Evolutionary conservation across 768 basidiomycete species (phyloP).

Genomic region (Termitomyces sp.): DNA sequence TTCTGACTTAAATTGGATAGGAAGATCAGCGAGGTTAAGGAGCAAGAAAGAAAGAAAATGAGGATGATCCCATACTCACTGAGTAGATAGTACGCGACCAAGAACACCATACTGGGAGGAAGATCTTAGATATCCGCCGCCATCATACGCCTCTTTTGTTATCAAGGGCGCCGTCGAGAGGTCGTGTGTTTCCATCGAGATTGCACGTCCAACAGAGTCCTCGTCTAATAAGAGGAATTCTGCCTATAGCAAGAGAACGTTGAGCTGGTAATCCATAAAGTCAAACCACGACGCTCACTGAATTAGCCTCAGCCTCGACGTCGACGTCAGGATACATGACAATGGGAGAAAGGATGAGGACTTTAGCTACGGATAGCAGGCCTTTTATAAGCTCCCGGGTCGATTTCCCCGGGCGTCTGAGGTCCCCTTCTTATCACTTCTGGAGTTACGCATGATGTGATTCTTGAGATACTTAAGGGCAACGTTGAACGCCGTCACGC

Average conservation of each 20-base stretch:
- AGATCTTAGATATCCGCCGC: slow-evolving; percentile 25
- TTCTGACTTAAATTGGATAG: slow-evolving; percentile 27
- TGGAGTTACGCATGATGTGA: not conserved
- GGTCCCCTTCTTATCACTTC: not conserved
- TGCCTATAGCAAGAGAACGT: not conserved
- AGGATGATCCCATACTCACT: slow-evolving; percentile 29
- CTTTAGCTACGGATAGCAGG: not conserved
- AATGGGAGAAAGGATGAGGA: not conserved
- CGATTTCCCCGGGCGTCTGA: not conserved
- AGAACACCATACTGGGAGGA: slow-evolving; percentile 60
- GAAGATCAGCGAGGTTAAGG: not conserved
- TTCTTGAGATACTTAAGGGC: not conserved
- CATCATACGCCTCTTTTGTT: slow-evolving; percentile 44
- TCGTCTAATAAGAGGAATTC: slow-evolving; percentile 15
- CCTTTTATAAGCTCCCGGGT: not conserved
- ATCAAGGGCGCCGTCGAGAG: slow-evolving; percentile 46
- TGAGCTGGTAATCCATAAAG: not conserved
- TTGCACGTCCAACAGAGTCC: not conserved
- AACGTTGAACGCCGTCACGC: slow-evolving; percentile 1
- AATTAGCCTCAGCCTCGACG: too few species aligned
- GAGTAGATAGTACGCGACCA: slow-evolving; percentile 41
- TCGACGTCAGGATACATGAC: not conserved
- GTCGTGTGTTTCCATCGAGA: slow-evolving; percentile 26
- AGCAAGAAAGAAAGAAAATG: not conserved
- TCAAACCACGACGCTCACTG: not conserved